A percentile compares a stretch with the other conserved stretches of the same genome.
These are phyloP conservation scores for Aspergillus tanneri DNA, from an alignment of 2,329 filamentous ascomycete species.

Conservation along the genomic window DNA sequence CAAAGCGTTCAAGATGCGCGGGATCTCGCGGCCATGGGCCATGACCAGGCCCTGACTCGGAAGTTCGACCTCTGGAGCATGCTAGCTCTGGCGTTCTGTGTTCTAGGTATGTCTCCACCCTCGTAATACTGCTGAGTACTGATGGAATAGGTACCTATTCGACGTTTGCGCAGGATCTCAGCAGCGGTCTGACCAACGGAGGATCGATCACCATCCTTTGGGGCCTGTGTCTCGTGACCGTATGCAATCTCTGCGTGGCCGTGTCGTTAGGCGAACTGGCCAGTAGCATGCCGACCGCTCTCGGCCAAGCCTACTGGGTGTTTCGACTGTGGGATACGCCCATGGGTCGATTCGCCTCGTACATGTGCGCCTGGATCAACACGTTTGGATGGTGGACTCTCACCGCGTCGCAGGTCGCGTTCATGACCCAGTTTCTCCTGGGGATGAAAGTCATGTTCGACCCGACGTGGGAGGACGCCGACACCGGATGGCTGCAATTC, in stretches of 20 bases:
- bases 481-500: slow-evolving; percentile 55
- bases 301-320: slow-evolving; percentile 62
- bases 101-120: slow-evolving; percentile 42
- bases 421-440: slow-evolving; percentile 59
- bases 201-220: slow-evolving; percentile 67
- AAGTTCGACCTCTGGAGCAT: slow-evolving; percentile 58
- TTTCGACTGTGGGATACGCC: slow-evolving; percentile 43
- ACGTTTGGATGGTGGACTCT: slow-evolving; percentile 61
- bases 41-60: slow-evolving; percentile 44
- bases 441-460: slow-evolving; percentile 58
- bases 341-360: slow-evolving; percentile 52
- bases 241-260: slow-evolving; percentile 62
- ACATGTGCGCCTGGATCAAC: slow-evolving; percentile 62
- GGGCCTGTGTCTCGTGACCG: slow-evolving; percentile 64
- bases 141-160: slow-evolving; percentile 52
- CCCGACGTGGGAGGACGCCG: slow-evolving; percentile 47
- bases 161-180: slow-evolving; percentile 55
- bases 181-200: slow-evolving; percentile 57
- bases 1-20: slow-evolving; percentile 43
- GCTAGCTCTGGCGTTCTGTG: slow-evolving; percentile 57
- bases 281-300: slow-evolving; percentile 60
- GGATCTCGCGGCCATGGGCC: slow-evolving; percentile 44
- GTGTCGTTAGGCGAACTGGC: slow-evolving; percentile 68
- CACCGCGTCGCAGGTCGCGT: slow-evolving; percentile 56
- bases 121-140: neutral